Base-by-base conservation (phyloP, 176 grass and related monocot species). In the Neostapfia colusana region DNA sequence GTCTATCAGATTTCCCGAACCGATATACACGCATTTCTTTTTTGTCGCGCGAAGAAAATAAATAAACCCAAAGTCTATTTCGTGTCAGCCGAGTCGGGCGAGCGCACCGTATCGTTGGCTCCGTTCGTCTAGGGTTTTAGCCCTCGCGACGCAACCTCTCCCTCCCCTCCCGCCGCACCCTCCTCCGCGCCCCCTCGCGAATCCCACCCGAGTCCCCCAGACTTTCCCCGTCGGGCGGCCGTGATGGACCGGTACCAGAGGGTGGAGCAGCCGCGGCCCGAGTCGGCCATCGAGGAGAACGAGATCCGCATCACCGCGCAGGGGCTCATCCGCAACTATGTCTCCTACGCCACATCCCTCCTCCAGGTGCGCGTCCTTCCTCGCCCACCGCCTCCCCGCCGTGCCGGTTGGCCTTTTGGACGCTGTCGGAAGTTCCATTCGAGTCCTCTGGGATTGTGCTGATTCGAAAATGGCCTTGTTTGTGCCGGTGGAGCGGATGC, bases 291-390 rank as follows among this genome's bases (percentile, higher is more conserved):
- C 69, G 81, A 78, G 41, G 95, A 98, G 84, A 98, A 98, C 86
- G 95, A 98, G 91, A 91, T 98, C 76, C 87, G 95, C 84, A 98
- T 98, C 89, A 91, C 89, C 75, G 83, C 84, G 57, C 88, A 91
- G 80, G 86, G 83, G 77, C 92, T 89, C 82, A 91, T 89, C 89
- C 81, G 78, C 76, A 89, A 91, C 89, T 92, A 92, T 25, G 87
- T 96, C 82, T 86, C 67, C 84, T 91, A 89, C 62, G 83, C 79
- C 81, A 88, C 84, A 1, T 85, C 73, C 73, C 87, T 96, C 74
- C 87, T 82, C 82, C 92, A 79, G 86, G 83, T 85, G 18, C 46
- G 41, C 4, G 18, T 16, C 9, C 40, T 59, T 59, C 17, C 48
- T 18, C 26, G 23, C 0, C 54, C 57, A n/a, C 10, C 3, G 36